These are phyloP conservation scores for Syncephalastrum monosporum DNA, from an alignment of 371 early-diverging fungal genomes.

Conservation along the genomic window DNA sequence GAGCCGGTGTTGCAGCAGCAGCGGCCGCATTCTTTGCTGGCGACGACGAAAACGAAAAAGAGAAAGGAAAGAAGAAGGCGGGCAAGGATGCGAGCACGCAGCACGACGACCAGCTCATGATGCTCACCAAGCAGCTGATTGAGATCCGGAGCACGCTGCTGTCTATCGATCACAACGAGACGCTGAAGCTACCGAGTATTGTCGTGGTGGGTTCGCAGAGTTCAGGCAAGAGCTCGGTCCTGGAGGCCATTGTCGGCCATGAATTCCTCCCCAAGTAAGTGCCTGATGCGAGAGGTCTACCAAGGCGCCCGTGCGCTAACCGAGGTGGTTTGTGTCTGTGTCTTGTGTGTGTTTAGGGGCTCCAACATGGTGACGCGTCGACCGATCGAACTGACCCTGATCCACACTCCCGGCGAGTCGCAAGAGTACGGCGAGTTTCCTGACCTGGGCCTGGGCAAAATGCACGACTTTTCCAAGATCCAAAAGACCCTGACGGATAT, in stretches of 20 bases:
- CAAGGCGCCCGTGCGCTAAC: not conserved
- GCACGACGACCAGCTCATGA: constrained; percentile 77
- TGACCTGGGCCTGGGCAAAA: constrained; percentile 83
- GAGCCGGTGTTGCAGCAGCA: constrained; percentile 30
- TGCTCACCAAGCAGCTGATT: constrained; percentile 89
- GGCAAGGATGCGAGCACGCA: constrained; percentile 10
- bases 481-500: constrained; percentile 89
- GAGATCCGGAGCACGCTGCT: constrained; percentile 92
- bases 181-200: constrained; percentile 91
- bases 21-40: constrained; percentile 18
- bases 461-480: constrained; percentile 83
- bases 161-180: constrained; percentile 73
- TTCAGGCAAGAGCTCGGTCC: constrained; percentile 97
- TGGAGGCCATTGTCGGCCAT: constrained; percentile 98
- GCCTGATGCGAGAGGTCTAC: not conserved
- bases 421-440: constrained; percentile 97
- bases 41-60: constrained; percentile 16
- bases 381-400: constrained; percentile 97
- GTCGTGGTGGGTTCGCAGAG: constrained; percentile 98
- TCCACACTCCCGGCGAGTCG: constrained; percentile 83
- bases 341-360: constrained; percentile 58
- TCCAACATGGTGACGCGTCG: constrained; percentile 98
- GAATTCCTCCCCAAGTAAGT: constrained; percentile 97
- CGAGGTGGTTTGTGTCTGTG: not conserved
- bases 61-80: constrained; percentile 21